Evolutionary conservation across 805 yeast species (phyloP).

Genomic region (Hanseniaspora lindneri): DNA sequence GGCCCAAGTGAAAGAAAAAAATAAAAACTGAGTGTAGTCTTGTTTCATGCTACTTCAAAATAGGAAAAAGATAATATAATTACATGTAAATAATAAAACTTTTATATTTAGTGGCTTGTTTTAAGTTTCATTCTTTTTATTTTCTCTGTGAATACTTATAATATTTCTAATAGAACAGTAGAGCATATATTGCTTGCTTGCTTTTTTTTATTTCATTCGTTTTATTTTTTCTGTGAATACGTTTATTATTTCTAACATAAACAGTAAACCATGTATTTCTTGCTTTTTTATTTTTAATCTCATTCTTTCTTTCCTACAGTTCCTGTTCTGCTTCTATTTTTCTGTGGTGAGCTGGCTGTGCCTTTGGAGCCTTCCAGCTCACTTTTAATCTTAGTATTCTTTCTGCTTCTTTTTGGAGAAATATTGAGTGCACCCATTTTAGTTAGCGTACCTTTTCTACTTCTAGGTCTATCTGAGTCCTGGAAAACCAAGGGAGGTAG

Average conservation of each 20-base stretch:
- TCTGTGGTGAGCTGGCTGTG: background rate
- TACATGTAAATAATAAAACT: slow-evolving; percentile 4
- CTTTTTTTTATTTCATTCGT: no score
- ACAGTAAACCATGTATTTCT: no score
- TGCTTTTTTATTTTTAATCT: background rate
- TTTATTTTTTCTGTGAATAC: no score
- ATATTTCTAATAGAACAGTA: no score
- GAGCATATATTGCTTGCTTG: no score
- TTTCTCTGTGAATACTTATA: no score
- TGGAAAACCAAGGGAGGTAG: slow-evolving; percentile 9
- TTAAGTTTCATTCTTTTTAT: no score
- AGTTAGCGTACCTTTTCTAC: slow-evolving; percentile 13
- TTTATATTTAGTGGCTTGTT: no score
- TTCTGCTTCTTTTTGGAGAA: background rate
- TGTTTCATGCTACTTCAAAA: background rate
- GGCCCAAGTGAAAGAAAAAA: no score
- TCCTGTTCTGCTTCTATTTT: background rate
- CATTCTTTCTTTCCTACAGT: background rate
- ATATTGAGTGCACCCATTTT: background rate
- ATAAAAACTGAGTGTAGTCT: no score
- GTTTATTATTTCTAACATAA: no score
- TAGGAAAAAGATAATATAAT: background rate
- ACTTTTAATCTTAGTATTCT: background rate
- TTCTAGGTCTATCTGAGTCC: slow-evolving; percentile 8
- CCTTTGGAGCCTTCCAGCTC: background rate